phyloP scores from a whole-genome alignment of 257 asterid genomes.

The Linaria vulgaris region DNA sequence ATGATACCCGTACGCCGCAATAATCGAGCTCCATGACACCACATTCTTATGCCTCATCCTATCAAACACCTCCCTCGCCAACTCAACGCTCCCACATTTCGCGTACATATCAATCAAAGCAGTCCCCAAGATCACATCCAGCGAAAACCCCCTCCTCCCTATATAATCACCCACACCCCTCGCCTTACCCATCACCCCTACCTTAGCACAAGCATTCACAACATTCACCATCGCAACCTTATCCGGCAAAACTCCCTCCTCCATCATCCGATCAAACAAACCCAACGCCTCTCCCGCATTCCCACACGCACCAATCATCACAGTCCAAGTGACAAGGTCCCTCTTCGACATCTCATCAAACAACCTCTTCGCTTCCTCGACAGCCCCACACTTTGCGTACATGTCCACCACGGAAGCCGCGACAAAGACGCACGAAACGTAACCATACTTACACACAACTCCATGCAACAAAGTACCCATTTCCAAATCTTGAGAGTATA shows the following conservation, averaged over 20 bases:
- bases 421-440: constrained; percentile 33
- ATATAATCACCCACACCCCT: constrained; percentile 39
- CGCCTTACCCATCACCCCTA: constrained; percentile 54
- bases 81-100: constrained; percentile 50
- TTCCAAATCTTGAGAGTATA: constrained; percentile 40
- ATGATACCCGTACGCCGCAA: constrained; percentile 62
- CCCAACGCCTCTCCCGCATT: constrained; percentile 39
- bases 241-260: constrained; percentile 45
- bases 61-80: constrained; percentile 49
- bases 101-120: constrained; percentile 58
- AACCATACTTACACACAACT: constrained; percentile 42
- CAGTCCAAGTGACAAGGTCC: constrained; percentile 55
- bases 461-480: constrained; percentile 49
- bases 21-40: constrained; percentile 57
- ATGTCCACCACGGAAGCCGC: constrained; percentile 53
- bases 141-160: constrained; percentile 19
- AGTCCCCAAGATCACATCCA: constrained; percentile 52
- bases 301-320: constrained; percentile 69
- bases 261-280: constrained; percentile 50
- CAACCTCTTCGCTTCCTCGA: constrained; percentile 39
- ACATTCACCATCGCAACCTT: constrained; percentile 49
- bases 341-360: constrained; percentile 50
- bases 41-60: constrained; percentile 42
- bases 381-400: constrained; percentile 48
- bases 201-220: constrained; percentile 54